Percentiles rank a stretch among this genome's conserved stretches.
Conservation (phyloP, 805 yeast genomes). For the Starmerella bacillaris region DNA sequence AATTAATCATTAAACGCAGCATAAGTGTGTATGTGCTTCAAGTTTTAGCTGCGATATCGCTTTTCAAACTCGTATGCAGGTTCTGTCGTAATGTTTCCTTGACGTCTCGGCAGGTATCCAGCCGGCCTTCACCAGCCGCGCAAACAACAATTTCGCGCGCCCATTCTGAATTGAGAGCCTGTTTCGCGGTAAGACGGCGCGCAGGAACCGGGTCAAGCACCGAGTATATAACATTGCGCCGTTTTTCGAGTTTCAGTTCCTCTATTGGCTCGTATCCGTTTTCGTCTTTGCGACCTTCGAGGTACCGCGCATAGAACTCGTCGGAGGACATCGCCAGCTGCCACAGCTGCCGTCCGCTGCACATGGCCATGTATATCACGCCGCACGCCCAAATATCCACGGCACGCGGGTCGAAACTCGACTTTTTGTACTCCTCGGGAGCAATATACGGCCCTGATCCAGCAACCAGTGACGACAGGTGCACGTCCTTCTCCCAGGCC, state of each 20-base stretch:
- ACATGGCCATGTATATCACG: slow-evolving; percentile 53
- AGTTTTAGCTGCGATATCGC: no score
- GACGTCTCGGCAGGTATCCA: neutral
- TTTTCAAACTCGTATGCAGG: neutral
- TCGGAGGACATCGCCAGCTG: slow-evolving; percentile 56
- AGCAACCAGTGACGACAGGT: slow-evolving; percentile 46
- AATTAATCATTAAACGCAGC: no score
- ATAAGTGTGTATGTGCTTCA: no score
- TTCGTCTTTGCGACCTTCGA: slow-evolving; percentile 58
- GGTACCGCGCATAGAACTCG: slow-evolving; percentile 57
- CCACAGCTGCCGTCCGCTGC: slow-evolving; percentile 90
- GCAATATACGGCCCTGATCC: slow-evolving; percentile 85
- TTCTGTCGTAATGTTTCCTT: neutral
- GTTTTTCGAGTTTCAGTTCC: slow-evolving; percentile 59
- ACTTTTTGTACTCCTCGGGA: slow-evolving; percentile 56
- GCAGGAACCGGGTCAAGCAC: slow-evolving; percentile 77
- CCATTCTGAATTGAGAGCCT: slow-evolving; percentile 84
- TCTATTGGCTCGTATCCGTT: slow-evolving; percentile 88
- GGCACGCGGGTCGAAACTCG: slow-evolving; percentile 50
- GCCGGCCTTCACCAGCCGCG: slow-evolving; percentile 37
- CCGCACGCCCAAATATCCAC: slow-evolving; percentile 86
- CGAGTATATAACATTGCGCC: slow-evolving; percentile 82
- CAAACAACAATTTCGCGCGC: slow-evolving; percentile 72
- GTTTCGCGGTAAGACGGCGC: slow-evolving; percentile 70
- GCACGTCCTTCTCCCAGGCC: slow-evolving; percentile 63